Conservation (phyloP, 2,329 filamentous ascomycete species). For the Colletotrichum destructivum region DNA sequence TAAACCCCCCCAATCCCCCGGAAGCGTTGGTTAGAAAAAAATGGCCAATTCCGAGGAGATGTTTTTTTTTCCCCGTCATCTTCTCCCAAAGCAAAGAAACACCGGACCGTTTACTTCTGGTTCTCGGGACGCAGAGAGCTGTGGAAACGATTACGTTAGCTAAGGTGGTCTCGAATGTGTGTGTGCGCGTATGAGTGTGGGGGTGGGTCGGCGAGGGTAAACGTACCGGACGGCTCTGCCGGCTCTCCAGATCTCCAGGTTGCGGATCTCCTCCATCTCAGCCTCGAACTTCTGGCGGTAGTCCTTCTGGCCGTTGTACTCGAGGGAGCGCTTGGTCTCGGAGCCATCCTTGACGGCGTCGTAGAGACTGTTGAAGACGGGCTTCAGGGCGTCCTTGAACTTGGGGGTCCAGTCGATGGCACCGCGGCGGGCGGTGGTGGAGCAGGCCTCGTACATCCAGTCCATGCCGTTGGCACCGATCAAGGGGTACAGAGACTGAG, state of each 20-base stretch:
- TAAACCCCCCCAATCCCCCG: constrained; percentile 28
- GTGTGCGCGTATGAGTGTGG: background rate
- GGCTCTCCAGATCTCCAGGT: constrained; percentile 98
- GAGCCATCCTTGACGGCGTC: constrained; percentile 90
- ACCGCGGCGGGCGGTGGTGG: constrained; percentile 96
- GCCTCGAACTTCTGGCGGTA: constrained; percentile 98
- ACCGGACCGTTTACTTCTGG: constrained; percentile 73
- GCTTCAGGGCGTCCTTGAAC: constrained; percentile 99
- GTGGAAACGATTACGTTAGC: constrained; percentile 46
- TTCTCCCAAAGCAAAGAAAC: constrained; percentile 32
- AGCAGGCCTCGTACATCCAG: constrained; percentile 99
- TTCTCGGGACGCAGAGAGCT: constrained; percentile 89
- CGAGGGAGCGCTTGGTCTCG: constrained; percentile 96
- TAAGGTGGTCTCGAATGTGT: constrained; percentile 11
- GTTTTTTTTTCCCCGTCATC: constrained; percentile 18
- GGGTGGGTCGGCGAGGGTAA: constrained; percentile 39
- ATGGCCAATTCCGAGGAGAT: constrained; percentile 34
- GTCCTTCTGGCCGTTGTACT: constrained; percentile 96
- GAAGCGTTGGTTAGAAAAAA: constrained; percentile 38
- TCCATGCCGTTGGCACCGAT: constrained; percentile 99
- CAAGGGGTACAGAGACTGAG: constrained; percentile 96
- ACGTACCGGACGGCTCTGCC: constrained; percentile 93
- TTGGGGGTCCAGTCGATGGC: constrained; percentile 98
- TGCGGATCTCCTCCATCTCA: constrained; percentile 98
- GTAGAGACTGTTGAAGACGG: constrained; percentile 98